Evolutionary conservation across 1,284 basidiomycete genomes (phyloP), one percentile per base, ranked within the genome.

Genomic region (Apiotrichum gracile): DNA sequence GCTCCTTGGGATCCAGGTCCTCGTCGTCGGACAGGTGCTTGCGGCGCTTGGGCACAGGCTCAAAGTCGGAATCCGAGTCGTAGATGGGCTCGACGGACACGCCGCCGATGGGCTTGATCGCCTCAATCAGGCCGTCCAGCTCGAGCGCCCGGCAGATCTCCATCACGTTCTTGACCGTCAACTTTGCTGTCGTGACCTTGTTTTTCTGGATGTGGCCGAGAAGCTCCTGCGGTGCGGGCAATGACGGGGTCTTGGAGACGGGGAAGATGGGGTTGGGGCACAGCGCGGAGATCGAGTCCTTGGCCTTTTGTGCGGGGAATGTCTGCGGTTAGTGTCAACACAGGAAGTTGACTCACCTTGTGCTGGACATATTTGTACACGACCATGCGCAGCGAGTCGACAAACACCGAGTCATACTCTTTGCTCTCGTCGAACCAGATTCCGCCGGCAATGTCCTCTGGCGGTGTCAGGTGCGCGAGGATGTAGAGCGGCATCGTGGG

Each of bases 351-450:
- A 9, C 70, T 59, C 39, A 72, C 72, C 33, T 64, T 58, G n/a
- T 56, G 52, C 19, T 54, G 47, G 19, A 74, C 68, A 25, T 58
- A 57, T 19, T 57, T 48, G 9, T 64, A 47, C 29, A 74, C 64
- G 2, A 66, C 63, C 5, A 58, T 43, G 21, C 63, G 60, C n/a
- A 75, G 59, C 5, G 60, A 55, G 42, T 69, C 60, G 35, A 75
- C 73, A 22, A 75, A 60, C 27, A 57, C 57, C 13, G 67, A 62
- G 55, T 75, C 73, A 42, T 73, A 72, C 46, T 72, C 72, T 49
- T 70, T 69, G 51, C 64, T 67, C 33, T 67, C 65, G 43, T 72
- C 66, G 48, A 72, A 75, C 70, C 72, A 76, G 4, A 74, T 64
- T 24, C 74, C 74, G 33, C 74, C 74, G 1, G 68, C 63, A 40